Percentiles rank a stretch among this genome's conserved stretches.
Conservation (phyloP, 495 filamentous ascomycete species). For the Tirmania nivea region DNA sequence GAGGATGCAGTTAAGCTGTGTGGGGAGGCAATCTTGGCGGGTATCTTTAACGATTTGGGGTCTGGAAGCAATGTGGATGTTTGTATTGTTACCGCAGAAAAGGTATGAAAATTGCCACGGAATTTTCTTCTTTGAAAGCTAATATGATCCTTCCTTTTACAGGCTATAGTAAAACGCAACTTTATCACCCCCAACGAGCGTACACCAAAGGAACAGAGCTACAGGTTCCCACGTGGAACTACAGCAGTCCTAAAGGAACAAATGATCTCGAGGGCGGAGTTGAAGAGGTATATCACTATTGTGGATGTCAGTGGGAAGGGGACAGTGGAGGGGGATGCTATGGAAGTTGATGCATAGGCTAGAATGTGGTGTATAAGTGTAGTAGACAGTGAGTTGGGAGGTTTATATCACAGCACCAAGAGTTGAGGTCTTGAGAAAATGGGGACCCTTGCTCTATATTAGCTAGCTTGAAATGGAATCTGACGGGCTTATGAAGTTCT, state of each 20-base stretch:
- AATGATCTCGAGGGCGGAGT: conserved; percentile 74
- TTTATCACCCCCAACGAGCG: conserved; percentile 83
- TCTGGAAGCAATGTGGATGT: conserved; percentile 96
- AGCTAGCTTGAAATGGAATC: no score
- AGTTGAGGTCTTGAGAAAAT: no score
- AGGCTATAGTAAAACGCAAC: conserved; percentile 67
- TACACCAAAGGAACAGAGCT: conserved; percentile 76
- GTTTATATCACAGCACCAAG: no score
- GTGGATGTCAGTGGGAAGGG: conserved; percentile 42
- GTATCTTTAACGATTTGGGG: conserved; percentile 98
- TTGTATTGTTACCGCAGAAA: conserved; percentile 77
- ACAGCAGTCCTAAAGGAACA: conserved; percentile 88
- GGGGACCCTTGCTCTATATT: no score
- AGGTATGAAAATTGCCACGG: conserved; percentile 22
- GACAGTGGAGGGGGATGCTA: conserved; percentile 42
- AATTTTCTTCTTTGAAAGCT: background rate
- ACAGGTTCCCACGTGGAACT: conserved; percentile 70
- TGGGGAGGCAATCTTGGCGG: conserved; percentile 74
- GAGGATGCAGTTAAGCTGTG: conserved; percentile 68
- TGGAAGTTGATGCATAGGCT: conserved; percentile 71
- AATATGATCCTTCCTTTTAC: background rate
- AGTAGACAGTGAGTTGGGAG: no score
- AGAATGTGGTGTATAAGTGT: no score
- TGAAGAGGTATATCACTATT: conserved; percentile 85
- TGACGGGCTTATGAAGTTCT: no score